Evolutionary conservation across 805 yeast species (phyloP).

Genomic region (Pichia sporocuriosa): DNA sequence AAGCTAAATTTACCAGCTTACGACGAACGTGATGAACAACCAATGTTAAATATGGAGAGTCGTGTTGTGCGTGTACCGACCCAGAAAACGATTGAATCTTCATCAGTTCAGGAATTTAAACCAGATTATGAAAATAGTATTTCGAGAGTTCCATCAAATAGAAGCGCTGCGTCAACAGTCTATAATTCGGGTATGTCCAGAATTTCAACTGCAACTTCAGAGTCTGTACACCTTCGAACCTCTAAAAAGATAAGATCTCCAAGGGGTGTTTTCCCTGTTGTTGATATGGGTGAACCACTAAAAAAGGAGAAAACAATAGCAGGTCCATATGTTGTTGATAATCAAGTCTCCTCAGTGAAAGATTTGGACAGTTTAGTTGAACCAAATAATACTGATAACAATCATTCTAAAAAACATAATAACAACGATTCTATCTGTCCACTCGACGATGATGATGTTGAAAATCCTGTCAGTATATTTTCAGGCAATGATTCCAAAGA

Average conservation of each 20-base stretch:
- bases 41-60: conserved; percentile 69
- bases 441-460: conserved; percentile 16
- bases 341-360: conserved; percentile 8
- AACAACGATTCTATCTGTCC: neutral
- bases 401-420: no score
- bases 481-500: neutral
- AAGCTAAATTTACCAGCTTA: conserved; percentile 56
- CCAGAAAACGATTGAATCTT: neutral
- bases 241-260: conserved; percentile 43
- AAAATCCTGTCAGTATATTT: conserved; percentile 16
- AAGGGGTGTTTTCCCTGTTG: conserved; percentile 72
- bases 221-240: neutral
- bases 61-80: conserved; percentile 52
- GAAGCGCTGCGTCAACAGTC: neutral
- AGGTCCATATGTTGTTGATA: conserved; percentile 21
- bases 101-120: conserved; percentile 13
- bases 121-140: conserved; percentile 15
- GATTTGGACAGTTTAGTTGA: conserved; percentile 7
- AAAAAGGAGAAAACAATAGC: conserved; percentile 55
- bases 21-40: conserved; percentile 75
- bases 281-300: conserved; percentile 67
- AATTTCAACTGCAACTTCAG: neutral
- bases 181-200: no score
- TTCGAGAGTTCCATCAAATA: conserved; percentile 4
- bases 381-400: conserved; percentile 24